phyloP scores from a whole-genome alignment of 2,329 filamentous ascomycete genomes.

The Penicillium hordei region DNA sequence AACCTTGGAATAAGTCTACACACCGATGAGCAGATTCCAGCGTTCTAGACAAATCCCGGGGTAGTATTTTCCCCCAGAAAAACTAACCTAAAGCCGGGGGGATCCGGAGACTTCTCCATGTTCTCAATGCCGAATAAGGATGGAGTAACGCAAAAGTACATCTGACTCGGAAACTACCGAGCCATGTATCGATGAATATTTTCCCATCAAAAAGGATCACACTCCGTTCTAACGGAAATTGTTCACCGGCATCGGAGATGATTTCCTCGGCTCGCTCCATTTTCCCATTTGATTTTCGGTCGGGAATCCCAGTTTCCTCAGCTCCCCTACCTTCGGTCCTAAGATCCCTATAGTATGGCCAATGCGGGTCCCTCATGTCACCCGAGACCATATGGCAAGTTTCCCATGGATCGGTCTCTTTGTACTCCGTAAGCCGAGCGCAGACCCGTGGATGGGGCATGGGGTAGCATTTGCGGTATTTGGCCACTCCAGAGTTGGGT shows the following conservation, averaged over 20 bases:
- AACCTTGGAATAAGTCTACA: neutral
- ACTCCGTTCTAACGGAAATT: neutral
- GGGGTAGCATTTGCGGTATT: constrained; percentile 1
- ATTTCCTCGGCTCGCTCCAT: neutral
- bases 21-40: neutral
- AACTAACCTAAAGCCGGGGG: neutral
- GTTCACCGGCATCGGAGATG: neutral
- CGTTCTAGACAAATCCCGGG: neutral
- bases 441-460: neutral
- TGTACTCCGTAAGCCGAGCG: neutral
- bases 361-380: neutral
- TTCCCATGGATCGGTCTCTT: neutral
- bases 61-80: constrained; percentile 1
- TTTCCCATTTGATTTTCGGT: neutral
- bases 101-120: neutral
- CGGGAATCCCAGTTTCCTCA: neutral
- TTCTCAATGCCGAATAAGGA: neutral
- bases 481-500: neutral
- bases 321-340: neutral
- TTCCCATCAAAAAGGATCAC: neutral
- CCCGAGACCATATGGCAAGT: neutral
- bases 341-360: neutral
- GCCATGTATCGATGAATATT: neutral
- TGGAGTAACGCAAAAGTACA: neutral
- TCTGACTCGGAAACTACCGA: neutral